Evolutionary conservation across 2,329 filamentous ascomycete species (phyloP), one percentile per base, ranked within the genome.

Genomic region (Fonsecaea nubica): DNA sequence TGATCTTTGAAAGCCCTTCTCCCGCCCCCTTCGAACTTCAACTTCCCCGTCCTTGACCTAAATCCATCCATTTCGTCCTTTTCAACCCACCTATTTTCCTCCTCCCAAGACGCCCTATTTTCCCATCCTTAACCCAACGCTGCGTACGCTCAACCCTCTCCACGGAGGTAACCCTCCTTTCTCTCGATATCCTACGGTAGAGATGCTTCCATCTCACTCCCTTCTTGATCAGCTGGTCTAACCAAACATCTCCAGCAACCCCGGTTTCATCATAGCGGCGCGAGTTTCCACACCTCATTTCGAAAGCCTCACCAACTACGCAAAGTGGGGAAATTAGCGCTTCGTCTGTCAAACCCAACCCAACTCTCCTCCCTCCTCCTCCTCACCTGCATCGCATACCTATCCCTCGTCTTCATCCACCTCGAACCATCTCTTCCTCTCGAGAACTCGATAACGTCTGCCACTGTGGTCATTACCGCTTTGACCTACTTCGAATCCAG

Each of bases 241-340:
- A 58, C 42, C 35, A 58, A 58, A 58, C 42, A 33, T 40, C 56
- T 58, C 38, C 63, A 56, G 56, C 57, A 64, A 53, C 69, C 69
- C 69, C 63, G 61, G 66, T 67, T 69, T 65, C 67, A 69, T 71
- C 69, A 69, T 71, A 65, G 69, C 62, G 55, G 62, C 64, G 52
- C 66, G 33, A 63, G 66, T 69, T 65, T 60, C 69, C 66, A 69
- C 66, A 71, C 69, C 69, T 69, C 65, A 71, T 69, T 68, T 71
- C 67, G 67, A 71, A 71, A 68, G 63, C 69, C 65, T 67, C 69
- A 70, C 66, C 70, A 67, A 59, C 66, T 70, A 59, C 66, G 60
- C 67, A 71, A 71, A 70, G 69, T 69, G 71, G 71, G 71, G 70
- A 72, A 72, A 72, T 72, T 72, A 72, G 71, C 71, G 71, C 69